These are phyloP conservation scores for Cucurbitaria berberidis DNA, from an alignment of 2,329 filamentous ascomycete species.

Conservation along the genomic window DNA sequence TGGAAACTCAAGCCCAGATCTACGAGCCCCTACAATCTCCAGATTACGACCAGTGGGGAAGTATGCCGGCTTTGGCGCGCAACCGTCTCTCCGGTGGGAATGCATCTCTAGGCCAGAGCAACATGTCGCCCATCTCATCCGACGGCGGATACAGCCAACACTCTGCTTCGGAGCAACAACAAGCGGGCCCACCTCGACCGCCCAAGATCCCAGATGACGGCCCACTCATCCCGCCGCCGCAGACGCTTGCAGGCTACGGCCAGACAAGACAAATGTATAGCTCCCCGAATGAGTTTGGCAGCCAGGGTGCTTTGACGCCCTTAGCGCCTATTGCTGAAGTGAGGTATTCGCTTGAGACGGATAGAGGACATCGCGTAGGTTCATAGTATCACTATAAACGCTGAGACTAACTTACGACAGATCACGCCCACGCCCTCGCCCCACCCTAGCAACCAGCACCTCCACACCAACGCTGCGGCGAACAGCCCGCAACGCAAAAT, in stretches of 20 bases:
- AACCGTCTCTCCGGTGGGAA: conserved; percentile 47
- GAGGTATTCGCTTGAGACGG: conserved; percentile 57
- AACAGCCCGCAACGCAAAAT: conserved; percentile 51
- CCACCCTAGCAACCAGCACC: conserved; percentile 34
- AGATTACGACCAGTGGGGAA: conserved; percentile 58
- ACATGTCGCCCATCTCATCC: conserved; percentile 47
- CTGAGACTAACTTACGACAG: conserved; percentile 26
- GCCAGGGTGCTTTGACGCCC: conserved; percentile 46
- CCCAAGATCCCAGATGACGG: conserved; percentile 63
- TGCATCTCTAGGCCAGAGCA: conserved; percentile 38
- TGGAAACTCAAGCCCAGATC: conserved; percentile 75
- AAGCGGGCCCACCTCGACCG: conserved; percentile 55
- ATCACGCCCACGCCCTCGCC: conserved; percentile 43
- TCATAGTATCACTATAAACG: neutral
- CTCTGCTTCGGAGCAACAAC: conserved; percentile 47
- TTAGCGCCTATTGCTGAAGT: conserved; percentile 60
- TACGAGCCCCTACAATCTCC: conserved; percentile 58
- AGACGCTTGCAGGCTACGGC: conserved; percentile 47
- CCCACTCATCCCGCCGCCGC: conserved; percentile 62
- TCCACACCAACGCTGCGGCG: conserved; percentile 32
- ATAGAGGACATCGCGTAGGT: conserved; percentile 42
- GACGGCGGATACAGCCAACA: conserved; percentile 48
- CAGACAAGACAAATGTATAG: conserved; percentile 49
- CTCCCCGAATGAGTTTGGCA: conserved; percentile 45
- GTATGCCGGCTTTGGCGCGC: conserved; percentile 51